Conservation (phyloP, 345 rosid species). For the Luvunga scandens region DNA sequence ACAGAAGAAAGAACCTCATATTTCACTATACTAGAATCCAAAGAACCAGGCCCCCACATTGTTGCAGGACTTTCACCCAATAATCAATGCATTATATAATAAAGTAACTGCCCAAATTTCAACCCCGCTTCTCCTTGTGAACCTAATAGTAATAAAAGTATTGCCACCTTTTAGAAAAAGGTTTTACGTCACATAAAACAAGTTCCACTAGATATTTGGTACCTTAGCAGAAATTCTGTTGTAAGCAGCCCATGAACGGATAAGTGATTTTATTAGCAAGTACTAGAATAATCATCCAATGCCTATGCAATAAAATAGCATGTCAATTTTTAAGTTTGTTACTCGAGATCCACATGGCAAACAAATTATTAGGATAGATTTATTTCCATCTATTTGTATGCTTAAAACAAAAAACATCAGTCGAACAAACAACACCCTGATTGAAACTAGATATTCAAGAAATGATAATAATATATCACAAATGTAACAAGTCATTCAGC, state of each 20-base stretch:
- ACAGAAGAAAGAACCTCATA: background rate
- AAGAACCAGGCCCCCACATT: background rate
- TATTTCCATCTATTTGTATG: background rate
- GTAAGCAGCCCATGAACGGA: too few relatives aligned
- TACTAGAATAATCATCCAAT: background rate
- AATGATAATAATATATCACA: background rate
- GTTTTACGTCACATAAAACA: background rate
- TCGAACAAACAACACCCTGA: background rate
- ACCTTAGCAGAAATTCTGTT: background rate
- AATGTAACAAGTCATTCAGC: background rate
- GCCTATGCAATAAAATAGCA: background rate
- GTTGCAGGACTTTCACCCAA: background rate
- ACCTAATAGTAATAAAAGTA: background rate
- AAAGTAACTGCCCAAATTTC: background rate
- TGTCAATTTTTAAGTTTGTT: background rate
- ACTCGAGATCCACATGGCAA: background rate
- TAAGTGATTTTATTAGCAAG: background rate
- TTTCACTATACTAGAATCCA: background rate
- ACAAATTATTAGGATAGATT: background rate
- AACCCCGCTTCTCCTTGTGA: background rate
- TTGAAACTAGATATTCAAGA: slow-evolving; percentile 4
- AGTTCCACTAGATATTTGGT: background rate
- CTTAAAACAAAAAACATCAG: background rate
- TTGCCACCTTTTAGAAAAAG: background rate
- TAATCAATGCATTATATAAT: background rate